Conservation (phyloP, 2,329 filamentous ascomycete species). For the Fusarium piperis region DNA sequence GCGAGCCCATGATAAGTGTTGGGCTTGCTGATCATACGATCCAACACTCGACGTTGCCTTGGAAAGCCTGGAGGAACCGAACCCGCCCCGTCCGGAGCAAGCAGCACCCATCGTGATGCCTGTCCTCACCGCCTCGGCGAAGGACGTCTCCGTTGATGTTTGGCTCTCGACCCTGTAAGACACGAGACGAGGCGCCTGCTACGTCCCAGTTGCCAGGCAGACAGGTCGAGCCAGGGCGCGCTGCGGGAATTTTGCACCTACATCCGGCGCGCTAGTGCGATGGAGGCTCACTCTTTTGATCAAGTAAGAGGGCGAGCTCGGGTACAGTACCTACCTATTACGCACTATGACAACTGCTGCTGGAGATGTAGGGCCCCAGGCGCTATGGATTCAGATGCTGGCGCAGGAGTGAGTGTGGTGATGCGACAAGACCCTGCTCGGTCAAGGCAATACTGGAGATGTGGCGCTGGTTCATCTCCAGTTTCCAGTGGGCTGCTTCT, state of each 20-base stretch:
- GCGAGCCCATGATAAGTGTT: slow-evolving; percentile 23
- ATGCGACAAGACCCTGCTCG: neutral
- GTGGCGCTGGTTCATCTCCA: slow-evolving; percentile 8
- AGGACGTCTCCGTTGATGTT: slow-evolving; percentile 4
- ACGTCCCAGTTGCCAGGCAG: slow-evolving; percentile 11
- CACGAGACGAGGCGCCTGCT: neutral
- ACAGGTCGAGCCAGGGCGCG: neutral
- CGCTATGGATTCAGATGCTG: neutral
- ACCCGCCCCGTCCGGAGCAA: neutral
- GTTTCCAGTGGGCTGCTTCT: neutral
- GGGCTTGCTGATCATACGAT: slow-evolving; percentile 24
- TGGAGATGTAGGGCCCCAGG: neutral
- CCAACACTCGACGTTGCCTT: slow-evolving; percentile 14
- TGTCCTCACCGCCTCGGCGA: slow-evolving; percentile 27
- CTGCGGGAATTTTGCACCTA: slow-evolving; percentile 19
- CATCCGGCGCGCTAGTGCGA: slow-evolving; percentile 16
- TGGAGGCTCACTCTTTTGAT: neutral
- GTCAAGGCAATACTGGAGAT: neutral
- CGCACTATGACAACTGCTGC: slow-evolving; percentile 6
- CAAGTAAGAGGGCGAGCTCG: neutral
- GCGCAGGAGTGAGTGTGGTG: neutral
- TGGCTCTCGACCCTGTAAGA: slow-evolving; percentile 17
- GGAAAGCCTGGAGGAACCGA: neutral
- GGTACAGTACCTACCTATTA: neutral
- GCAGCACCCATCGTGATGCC: neutral